Evolutionary conservation across 1,284 basidiomycete species (phyloP), one percentile per base, ranked within the genome.

Genomic region (Hemileia vastatrix): DNA sequence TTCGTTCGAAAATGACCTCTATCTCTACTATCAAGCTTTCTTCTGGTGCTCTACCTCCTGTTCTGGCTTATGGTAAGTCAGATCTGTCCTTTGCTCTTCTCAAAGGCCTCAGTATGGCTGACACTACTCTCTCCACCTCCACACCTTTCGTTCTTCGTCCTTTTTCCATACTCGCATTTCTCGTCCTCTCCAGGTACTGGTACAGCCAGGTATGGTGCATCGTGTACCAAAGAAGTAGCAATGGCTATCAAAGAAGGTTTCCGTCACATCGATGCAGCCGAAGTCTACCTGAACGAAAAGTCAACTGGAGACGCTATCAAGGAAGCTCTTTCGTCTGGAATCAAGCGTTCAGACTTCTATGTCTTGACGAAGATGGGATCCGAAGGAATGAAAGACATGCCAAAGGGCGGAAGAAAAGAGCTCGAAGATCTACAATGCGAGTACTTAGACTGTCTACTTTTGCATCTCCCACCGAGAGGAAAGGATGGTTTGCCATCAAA

Each of bases 391-490:
- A 44, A 59, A 51, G 55, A 66, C 27, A 63, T 68, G 9, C 59
- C 65, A 24, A 47, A 57, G 2, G 66, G 66, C 2, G 65, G 66
- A 48, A 63, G 64, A 49, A 63, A 65, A 6, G 67, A 67, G 48
- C 49, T 67, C 49, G 44, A 54, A 6, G 67, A 68, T 53, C 55
- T 68, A 3, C 43, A 64, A 31, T 66, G 67, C 2, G 59, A 65
- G 19, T 63, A 68, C 32, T 58, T 70, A 24, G 68, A 70, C 27
- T 52, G 64, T 19, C 65, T 70, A 40, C 63, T 70, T 21, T 65
- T 70, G 18, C 69, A 70, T 55, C 57, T 65, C 40, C 69, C 69
- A 23, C 69, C 69, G n/a, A 58, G 69, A 8, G 69, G 69, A 13
- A 58, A 68, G 31, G 60, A 68, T 54, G 69, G 69, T 4, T 33